Evolutionary conservation across 768 basidiomycete species (phyloP), one percentile per base, ranked within the genome.

Genomic region (Boletus fagicola): DNA sequence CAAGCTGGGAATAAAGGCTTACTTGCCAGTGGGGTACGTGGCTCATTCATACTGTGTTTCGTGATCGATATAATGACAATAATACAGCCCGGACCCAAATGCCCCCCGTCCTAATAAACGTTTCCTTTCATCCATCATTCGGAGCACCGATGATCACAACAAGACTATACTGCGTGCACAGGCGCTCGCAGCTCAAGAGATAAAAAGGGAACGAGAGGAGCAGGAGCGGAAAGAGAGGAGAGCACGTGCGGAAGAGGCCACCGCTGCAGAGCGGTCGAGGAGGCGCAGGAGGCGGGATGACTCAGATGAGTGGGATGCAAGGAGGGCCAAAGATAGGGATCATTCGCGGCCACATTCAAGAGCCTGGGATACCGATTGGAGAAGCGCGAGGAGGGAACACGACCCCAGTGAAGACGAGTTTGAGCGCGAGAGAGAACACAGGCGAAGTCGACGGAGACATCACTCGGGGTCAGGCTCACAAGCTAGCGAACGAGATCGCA

Each of bases 81-180:
- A 16, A 13, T 55, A 31, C 62, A 90, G 87, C 54, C 72, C 81
- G 6, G 90, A 92, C 65, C 82, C 78, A 62, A 86, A 86, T 71
- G 86, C 84, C 1, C 92, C 92, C 0, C 85, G 82, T 62, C 73
- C 95, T 35, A 91, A 92, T 74, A 92, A 92, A 67, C 88, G 90
- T 0, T 92, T 92, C 68, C 75, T 92, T 26, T 81, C 84, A 0
- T 86, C 88, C 22, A 94, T 99, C 59, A 94, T 99, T 55, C 85
- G 87, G 63, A 94, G 84, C 62, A 97, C 97, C 5, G 95, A 97
- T 68, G 95, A 95, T 56, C 97, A 99, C 68, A 99, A 99, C 72
- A 86, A 88, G 73, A 85, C 89, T 13, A 78, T 99, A 46, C 70
- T 92, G 22, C 82, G 82, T 54, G 81, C 88, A 26, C 90, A 92